Percentiles rank a stretch among this genome's conserved stretches.
Evolutionary conservation across 1,284 basidiomycete genomes (phyloP).

Genomic region (Apiotrichum siamense): DNA sequence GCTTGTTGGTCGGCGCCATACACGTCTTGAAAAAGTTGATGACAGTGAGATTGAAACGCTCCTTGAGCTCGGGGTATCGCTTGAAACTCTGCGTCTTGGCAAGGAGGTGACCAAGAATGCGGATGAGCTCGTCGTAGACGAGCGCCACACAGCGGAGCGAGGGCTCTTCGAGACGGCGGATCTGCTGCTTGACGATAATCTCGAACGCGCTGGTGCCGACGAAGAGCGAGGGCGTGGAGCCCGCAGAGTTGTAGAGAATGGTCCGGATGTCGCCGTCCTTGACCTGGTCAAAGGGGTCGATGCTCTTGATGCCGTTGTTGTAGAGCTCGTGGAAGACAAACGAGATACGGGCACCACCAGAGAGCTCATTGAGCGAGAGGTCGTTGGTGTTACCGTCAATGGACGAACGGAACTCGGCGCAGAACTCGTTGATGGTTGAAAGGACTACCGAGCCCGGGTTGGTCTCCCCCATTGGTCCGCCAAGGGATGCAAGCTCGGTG

Average conservation of each 20-base stretch:
- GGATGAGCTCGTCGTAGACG: slow-evolving; percentile 93
- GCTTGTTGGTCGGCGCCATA: slow-evolving; percentile 90
- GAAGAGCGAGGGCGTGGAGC: slow-evolving; percentile 91
- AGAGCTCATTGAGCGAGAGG: slow-evolving; percentile 86
- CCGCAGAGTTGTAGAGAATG: slow-evolving; percentile 94
- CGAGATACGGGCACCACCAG: slow-evolving; percentile 93
- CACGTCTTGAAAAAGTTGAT: slow-evolving; percentile 92
- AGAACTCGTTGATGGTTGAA: slow-evolving; percentile 95
- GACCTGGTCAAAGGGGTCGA: slow-evolving; percentile 97
- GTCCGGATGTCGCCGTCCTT: slow-evolving; percentile 97
- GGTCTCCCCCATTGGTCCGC: slow-evolving; percentile 76
- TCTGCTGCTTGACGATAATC: slow-evolving; percentile 97
- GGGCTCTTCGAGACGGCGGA: slow-evolving; percentile 91
- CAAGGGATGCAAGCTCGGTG: slow-evolving; percentile 74
- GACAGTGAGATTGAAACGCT: slow-evolving; percentile 89
- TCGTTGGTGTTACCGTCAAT: slow-evolving; percentile 98
- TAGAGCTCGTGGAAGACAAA: slow-evolving; percentile 98
- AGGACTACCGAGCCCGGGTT: slow-evolving; percentile 84
- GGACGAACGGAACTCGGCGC: slow-evolving; percentile 87
- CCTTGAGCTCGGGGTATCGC: slow-evolving; percentile 86
- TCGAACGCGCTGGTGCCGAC: slow-evolving; percentile 96
- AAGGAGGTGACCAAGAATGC: slow-evolving; percentile 85
- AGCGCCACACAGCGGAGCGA: slow-evolving; percentile 86
- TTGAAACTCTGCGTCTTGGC: slow-evolving; percentile 87
- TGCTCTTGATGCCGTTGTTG: slow-evolving; percentile 89